Base-by-base conservation (phyloP, 805 yeast species). In the Yarrowia sp. region DNA sequence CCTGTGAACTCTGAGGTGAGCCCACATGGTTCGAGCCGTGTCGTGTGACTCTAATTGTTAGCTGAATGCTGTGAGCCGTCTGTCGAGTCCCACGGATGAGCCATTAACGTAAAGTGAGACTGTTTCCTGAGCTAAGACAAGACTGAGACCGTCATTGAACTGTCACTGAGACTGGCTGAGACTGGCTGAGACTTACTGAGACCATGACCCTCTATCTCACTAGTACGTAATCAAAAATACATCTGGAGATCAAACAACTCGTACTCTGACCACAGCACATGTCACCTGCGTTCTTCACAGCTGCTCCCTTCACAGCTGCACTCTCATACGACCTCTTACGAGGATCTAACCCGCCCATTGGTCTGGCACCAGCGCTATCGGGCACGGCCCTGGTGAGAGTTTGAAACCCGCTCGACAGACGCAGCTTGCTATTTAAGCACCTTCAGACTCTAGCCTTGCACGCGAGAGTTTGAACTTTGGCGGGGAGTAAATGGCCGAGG, bases 331-430 rank as follows among this genome's bases (percentile, higher is more conserved):
- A 8, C 19, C 17, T 19, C 47, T 43, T 43, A 15, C 47, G 2
- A 30, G 47, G 30, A 5, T 43, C 30, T 8, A 3, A n/a, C 38
- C 53, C 39, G 7, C 13, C 15, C 24, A 34, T 50, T 19, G 40
- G 40, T 6, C 30, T 15, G 24, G 15, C 20, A 0, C 3, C 30
- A 13, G 33, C 58, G 58, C 43, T 52, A 52, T 52, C 58, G 58
- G 24, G 58, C 58, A 52, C 58, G 58, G 58, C 58, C 58, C 58
- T 19, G 33, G 19, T 9, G 43, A 52, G 43, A 38, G 58, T 52
- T 52, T 52, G 58, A 13, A 6, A 14, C 34, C 43, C 6, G 43
- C 58, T 9, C 19, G 13, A 9, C 43, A 52, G 43, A 19, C 15
- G 58, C 58, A 9, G 2, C 34, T 33, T 3, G 30, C 8, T 8